Base-by-base conservation (phyloP, 1,139 yeast genomes). In the Hansenula sp. region DNA sequence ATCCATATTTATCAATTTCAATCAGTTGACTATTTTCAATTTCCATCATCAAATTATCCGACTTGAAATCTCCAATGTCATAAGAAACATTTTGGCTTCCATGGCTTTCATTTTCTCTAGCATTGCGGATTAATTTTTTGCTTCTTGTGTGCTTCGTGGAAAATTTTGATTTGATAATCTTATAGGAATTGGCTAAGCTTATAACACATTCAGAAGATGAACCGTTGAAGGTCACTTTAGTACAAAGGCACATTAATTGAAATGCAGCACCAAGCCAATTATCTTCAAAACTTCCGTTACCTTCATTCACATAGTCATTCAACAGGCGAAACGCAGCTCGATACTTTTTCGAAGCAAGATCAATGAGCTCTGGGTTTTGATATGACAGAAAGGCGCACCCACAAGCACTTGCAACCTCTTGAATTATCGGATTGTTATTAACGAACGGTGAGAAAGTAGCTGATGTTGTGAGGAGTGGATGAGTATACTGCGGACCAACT, bases 401-500 rank as follows among this genome's bases (percentile, higher is more conserved):
- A 53, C 72, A 67, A 13, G 71, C 67, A 40, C 59, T 56, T 17
- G 67, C 66, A 5, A 70, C 61, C 38, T 64, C 66, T 18, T 65
- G 55, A 37, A 70, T 50, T 3, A 67, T 56, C 2, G 53, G 48
- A 16, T 69, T 61, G 13, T 54, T 51, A 7, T 51, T 40, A 2
- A 62, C 58, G 11, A 59, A 54, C 1, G 68, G 68, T 0, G 66
- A 53, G 42, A 66, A 66, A 1, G 67, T 61, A 0, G 71, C 67
- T 13, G 59, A 63, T 0, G 76, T 73, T 3, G 72, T 70, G 5
- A 72, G 55, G 17, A 62, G 53, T 1, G 69, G 66, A 48, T 71
- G 76, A 0, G 76, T 62, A 32, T 65, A 62, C 37, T 71, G 75
- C 0, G 74, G 71, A 0, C 74, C 69, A 12, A 70, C 55, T n/a